Evolutionary conservation across 257 asterid species (phyloP).

Genomic region (Solanum lycopersicoides): DNA sequence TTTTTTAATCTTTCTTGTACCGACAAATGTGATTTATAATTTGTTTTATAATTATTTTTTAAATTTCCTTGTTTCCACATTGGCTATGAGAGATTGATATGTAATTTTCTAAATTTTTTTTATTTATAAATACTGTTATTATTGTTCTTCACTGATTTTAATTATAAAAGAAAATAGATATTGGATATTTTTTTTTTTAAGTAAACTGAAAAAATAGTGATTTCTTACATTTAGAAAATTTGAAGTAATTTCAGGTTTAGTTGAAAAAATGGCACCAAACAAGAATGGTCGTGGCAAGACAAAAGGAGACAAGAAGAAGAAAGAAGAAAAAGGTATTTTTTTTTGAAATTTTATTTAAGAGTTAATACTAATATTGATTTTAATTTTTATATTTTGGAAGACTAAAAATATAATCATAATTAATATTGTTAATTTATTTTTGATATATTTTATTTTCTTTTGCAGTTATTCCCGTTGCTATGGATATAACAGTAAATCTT

Average conservation of each 20-base stretch:
- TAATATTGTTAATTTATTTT: neutral
- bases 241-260: neutral
- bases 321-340: slow-evolving; percentile 66
- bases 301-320: slow-evolving; percentile 88
- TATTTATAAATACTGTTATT: neutral
- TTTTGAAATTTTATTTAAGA: neutral
- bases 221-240: neutral
- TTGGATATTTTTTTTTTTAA: neutral
- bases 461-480: slow-evolving; percentile 80
- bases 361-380: neutral
- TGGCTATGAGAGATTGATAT: neutral
- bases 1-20: neutral
- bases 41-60: neutral
- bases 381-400: neutral
- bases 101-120: neutral
- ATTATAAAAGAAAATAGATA: neutral
- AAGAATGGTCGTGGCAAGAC: slow-evolving; percentile 82
- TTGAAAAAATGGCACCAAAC: slow-evolving; percentile 57
- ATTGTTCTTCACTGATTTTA: neutral
- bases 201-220: neutral
- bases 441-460: neutral
- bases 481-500: slow-evolving; percentile 72
- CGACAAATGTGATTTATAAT: neutral
- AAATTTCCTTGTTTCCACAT: too few species aligned
- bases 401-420: neutral